Evolutionary conservation across 192 early-diverging fungal species (phyloP), one percentile per base, ranked within the genome.

Genomic region (Backusella liffmaniae): DNA sequence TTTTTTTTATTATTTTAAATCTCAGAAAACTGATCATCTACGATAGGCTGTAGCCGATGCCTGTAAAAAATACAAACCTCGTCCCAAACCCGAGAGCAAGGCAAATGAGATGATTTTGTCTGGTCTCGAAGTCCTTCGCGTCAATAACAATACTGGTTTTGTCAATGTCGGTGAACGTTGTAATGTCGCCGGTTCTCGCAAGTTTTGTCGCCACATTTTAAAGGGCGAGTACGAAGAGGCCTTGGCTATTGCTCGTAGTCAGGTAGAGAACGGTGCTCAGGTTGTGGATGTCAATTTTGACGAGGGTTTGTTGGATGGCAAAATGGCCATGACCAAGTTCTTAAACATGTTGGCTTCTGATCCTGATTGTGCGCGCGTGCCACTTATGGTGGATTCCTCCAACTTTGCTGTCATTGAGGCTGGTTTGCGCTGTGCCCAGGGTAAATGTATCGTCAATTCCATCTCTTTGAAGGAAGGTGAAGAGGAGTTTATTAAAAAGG

Each of bases 381-480:
- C 97, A 10, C 76, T 98, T 34, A 98, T 98, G 97, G 87, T 98
- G 13, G 97, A 98, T 83, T 97, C 96, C 23, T 97, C 95, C 75
- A 98, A 98, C 84, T 98, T 98, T 88, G 94, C 93, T n/a, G 96
- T 98, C 13, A 91, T 98, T 36, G 89, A 96, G 73, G 97, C 97
- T 3, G 97, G 97, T 30, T 87, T 98, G 76, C 97, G 96, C 83
- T 98, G 96, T 78, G 92, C 91, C 1, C 97, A 98, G 85, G 97
- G 97, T 74, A 98, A 98, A 80, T 97, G 96, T 79, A 97, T 98
- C 72, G 97, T 98, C 80, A 98, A 98, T 87, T 95, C 94, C 70
- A 97, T 98, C 75, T 95, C 93, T 39, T 84, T 98, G 74, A 98
- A 98, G 84, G 97, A 96, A 79, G 97, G 97, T 72, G 94, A 95